Evolutionary conservation across 2,329 filamentous ascomycete species (phyloP).

Genomic region (Didymella glomerata): DNA sequence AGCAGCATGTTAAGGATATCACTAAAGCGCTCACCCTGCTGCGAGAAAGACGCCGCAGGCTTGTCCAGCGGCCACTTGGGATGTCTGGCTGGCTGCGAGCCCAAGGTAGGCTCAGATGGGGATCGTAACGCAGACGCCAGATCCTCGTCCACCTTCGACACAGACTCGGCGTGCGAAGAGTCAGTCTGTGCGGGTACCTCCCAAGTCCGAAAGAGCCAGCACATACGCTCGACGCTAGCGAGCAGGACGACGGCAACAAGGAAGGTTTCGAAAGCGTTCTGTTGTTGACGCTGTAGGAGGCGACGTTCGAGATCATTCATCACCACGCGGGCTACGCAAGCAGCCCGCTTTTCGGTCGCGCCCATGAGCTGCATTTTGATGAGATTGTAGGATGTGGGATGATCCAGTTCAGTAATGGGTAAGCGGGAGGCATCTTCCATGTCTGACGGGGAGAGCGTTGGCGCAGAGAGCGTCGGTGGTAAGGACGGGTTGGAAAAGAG

Average conservation of each 20-base stretch:
- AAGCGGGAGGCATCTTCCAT: slow-evolving; percentile 40
- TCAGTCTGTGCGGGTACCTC: slow-evolving; percentile 40
- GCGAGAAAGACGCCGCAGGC: slow-evolving; percentile 60
- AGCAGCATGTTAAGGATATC: slow-evolving; percentile 66
- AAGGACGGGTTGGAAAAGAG: slow-evolving; percentile 57
- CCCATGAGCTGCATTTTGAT: slow-evolving; percentile 64
- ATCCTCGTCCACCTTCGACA: slow-evolving; percentile 20
- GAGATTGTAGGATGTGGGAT: slow-evolving; percentile 58
- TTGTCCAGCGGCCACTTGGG: slow-evolving; percentile 63
- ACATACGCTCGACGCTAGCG: slow-evolving; percentile 67
- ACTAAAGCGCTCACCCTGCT: slow-evolving; percentile 66
- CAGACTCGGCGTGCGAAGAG: background rate
- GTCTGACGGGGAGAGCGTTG: slow-evolving; percentile 43
- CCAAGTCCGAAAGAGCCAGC: slow-evolving; percentile 65
- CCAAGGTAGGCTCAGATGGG: slow-evolving; percentile 15
- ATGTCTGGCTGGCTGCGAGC: slow-evolving; percentile 26
- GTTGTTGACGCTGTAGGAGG: slow-evolving; percentile 66
- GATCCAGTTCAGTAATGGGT: slow-evolving; percentile 39
- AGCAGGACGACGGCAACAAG: slow-evolving; percentile 66
- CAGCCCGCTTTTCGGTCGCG: slow-evolving; percentile 63
- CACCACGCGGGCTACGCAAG: slow-evolving; percentile 61
- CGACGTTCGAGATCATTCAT: slow-evolving; percentile 68
- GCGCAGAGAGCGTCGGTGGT: slow-evolving; percentile 44
- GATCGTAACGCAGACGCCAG: slow-evolving; percentile 39
- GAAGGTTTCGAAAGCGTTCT: slow-evolving; percentile 66